Evolutionary conservation across 2,329 filamentous ascomycete genomes (phyloP).

Genomic region (Colletotrichum horii): DNA sequence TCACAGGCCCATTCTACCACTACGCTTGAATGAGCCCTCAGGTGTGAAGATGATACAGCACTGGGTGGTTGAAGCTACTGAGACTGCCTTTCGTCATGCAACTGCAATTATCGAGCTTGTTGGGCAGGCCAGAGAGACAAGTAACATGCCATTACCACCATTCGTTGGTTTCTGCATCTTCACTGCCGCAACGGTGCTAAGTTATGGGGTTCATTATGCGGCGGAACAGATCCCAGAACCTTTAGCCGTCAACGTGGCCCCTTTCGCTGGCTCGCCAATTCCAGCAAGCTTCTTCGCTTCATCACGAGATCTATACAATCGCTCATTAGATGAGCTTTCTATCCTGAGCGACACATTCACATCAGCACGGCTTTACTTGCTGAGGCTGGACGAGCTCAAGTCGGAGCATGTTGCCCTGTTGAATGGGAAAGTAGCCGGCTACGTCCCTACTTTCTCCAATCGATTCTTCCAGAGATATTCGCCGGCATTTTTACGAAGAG

Average conservation of each 20-base stretch:
- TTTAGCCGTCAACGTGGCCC: background rate
- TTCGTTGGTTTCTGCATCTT: constrained; percentile 11
- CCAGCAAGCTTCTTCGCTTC: background rate
- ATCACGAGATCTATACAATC: background rate
- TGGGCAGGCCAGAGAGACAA: background rate
- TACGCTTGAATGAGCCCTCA: background rate
- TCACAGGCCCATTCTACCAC: background rate
- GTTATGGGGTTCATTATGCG: background rate
- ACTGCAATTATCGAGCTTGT: constrained; percentile 6
- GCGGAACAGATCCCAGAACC: background rate
- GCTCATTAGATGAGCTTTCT: background rate
- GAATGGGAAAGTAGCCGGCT: background rate
- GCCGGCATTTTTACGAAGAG: background rate
- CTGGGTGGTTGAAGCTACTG: background rate
- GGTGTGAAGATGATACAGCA: constrained; percentile 11
- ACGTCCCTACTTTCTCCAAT: background rate
- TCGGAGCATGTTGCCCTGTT: background rate
- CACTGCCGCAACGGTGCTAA: constrained; percentile 1
- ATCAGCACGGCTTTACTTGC: background rate
- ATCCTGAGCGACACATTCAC: background rate
- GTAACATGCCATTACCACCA: background rate
- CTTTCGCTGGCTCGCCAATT: constrained; percentile 7
- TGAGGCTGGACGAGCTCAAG: background rate
- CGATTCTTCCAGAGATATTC: constrained; percentile 9
- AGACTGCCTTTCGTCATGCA: constrained; percentile 2